phyloP scores from a whole-genome alignment of 495 filamentous ascomycete species.

The Lasiosphaeriaceae sp. region DNA sequence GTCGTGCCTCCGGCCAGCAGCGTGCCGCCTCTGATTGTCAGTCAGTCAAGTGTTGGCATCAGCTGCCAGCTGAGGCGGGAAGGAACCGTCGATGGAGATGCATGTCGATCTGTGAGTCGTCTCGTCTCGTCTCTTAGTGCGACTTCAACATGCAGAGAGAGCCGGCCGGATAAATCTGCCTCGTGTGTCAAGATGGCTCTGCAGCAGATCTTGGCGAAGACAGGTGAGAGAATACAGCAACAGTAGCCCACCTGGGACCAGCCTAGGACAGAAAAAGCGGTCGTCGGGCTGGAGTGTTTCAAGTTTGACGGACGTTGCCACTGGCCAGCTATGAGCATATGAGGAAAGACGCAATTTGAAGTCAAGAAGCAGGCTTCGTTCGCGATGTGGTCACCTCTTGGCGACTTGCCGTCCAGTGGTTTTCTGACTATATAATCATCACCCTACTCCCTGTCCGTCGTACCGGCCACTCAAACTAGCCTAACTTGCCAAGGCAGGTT shows the following conservation, averaged over 20 bases:
- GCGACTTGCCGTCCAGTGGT: background rate
- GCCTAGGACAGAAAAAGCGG: constrained; percentile 14
- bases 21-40: constrained; percentile 14
- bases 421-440: background rate
- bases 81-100: constrained; percentile 10
- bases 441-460: background rate
- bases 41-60: background rate
- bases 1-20: constrained; percentile 13
- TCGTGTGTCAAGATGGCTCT: constrained; percentile 33
- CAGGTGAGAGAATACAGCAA: constrained; percentile 9
- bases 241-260: constrained; percentile 11
- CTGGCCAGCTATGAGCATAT: no score
- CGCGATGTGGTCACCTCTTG: background rate
- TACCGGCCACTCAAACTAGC: no score
- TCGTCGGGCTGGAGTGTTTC: constrained; percentile 10
- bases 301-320: background rate
- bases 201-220: constrained; percentile 20
- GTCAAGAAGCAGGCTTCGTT: background rate
- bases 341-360: background rate
- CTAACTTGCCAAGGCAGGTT: no score
- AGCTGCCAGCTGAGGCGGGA: constrained; percentile 4
- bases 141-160: constrained; percentile 21
- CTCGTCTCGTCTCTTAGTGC: constrained; percentile 17
- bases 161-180: constrained; percentile 35
- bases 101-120: constrained; percentile 24